phyloP scores from a whole-genome alignment of 2,329 filamentous ascomycete genomes.

The Fusarium robinianum region DNA sequence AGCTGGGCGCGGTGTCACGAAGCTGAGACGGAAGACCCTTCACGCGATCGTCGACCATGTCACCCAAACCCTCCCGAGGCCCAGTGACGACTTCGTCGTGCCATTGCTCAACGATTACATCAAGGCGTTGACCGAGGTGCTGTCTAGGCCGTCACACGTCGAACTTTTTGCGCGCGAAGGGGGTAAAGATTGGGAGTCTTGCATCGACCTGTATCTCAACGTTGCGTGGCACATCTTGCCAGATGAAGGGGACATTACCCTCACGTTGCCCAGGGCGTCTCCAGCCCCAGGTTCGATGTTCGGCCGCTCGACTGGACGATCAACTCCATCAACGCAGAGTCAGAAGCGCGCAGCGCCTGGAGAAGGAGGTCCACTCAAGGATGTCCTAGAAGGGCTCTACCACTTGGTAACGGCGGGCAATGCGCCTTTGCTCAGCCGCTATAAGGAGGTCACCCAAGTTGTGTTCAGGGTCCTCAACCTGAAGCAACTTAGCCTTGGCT shows the following conservation, averaged over 20 bases:
- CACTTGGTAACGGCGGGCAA: constrained; percentile 67
- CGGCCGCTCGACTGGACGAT: constrained; percentile 37
- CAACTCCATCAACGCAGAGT: constrained; percentile 38
- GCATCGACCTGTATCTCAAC: constrained; percentile 72
- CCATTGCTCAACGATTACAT: constrained; percentile 77
- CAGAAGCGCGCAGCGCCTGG: constrained; percentile 36
- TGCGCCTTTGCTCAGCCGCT: constrained; percentile 64
- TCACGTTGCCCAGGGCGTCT: constrained; percentile 48
- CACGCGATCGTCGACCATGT: constrained; percentile 81
- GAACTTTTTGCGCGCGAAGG: constrained; percentile 70
- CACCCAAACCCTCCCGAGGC: constrained; percentile 69
- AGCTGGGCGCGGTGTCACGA: constrained; percentile 69
- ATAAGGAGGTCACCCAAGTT: constrained; percentile 58
- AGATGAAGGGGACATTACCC: constrained; percentile 45
- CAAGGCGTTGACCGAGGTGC: constrained; percentile 71
- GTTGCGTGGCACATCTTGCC: constrained; percentile 57
- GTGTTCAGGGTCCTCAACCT: constrained; percentile 66
- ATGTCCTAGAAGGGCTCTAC: constrained; percentile 65
- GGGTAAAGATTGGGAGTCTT: constrained; percentile 67
- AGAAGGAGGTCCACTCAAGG: constrained; percentile 43
- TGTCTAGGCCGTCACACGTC: constrained; percentile 75
- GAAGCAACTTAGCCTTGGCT: constrained; percentile 61
- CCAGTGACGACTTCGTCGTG: constrained; percentile 65
- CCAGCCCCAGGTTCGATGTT: constrained; percentile 47
- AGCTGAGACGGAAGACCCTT: constrained; percentile 77